A percentile compares a stretch with the other conserved stretches of the same genome.
Evolutionary conservation across 2,329 filamentous ascomycete species (phyloP).

Genomic region (Aspergillus costaricaensis): DNA sequence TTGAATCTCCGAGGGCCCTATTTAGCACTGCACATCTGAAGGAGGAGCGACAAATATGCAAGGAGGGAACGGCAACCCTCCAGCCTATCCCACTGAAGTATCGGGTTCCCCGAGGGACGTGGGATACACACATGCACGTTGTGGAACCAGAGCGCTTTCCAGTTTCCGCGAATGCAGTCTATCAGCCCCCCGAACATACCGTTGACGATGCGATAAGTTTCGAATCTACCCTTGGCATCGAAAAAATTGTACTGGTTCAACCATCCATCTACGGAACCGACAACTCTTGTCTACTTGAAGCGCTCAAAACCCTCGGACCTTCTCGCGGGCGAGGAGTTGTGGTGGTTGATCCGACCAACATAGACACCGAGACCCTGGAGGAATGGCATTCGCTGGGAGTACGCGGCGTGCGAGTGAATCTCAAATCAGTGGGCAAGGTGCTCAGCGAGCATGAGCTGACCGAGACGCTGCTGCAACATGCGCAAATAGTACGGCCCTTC

Average conservation of each 20-base stretch:
- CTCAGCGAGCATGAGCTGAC: slow-evolving; percentile 47
- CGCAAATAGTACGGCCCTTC: slow-evolving; percentile 51
- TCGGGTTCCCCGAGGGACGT: slow-evolving; percentile 44
- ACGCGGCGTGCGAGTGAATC: slow-evolving; percentile 61
- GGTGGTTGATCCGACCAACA: slow-evolving; percentile 53
- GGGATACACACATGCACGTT: slow-evolving; percentile 67
- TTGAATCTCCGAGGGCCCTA: slow-evolving; percentile 11
- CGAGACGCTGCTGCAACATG: slow-evolving; percentile 50
- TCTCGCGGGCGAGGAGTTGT: slow-evolving; percentile 58
- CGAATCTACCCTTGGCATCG: slow-evolving; percentile 53
- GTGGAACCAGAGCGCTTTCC: slow-evolving; percentile 57
- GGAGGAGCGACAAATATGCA: background rate
- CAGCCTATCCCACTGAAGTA: slow-evolving; percentile 20
- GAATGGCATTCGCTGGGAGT: slow-evolving; percentile 61
- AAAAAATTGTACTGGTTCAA: slow-evolving; percentile 62
- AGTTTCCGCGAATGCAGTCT: slow-evolving; percentile 51
- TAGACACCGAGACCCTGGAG: slow-evolving; percentile 43
- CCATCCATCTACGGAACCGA: slow-evolving; percentile 64
- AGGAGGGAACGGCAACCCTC: background rate
- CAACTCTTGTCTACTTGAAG: slow-evolving; percentile 61
- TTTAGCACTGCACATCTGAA: slow-evolving; percentile 2
- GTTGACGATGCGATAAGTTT: slow-evolving; percentile 56
- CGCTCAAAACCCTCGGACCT: slow-evolving; percentile 53
- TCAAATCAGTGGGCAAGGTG: slow-evolving; percentile 54
- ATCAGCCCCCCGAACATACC: slow-evolving; percentile 54